These are phyloP conservation scores for Primulina tabacum DNA, from an alignment of 257 asterid species.

Conservation along the genomic window DNA sequence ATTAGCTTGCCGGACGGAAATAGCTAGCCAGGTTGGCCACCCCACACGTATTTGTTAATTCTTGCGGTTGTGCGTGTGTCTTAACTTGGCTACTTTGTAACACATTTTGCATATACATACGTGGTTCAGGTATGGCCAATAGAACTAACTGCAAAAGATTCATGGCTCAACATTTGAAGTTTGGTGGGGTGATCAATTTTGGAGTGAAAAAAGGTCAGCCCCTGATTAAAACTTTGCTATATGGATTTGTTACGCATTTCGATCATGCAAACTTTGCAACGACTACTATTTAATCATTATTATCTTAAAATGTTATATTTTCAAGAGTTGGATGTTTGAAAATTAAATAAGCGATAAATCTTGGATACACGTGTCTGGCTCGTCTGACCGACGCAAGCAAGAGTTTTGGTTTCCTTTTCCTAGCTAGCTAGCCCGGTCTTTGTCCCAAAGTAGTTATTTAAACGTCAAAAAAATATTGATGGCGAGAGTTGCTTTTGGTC, in stretches of 20 bases:
- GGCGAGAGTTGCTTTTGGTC: not conserved
- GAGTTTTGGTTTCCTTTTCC: not conserved
- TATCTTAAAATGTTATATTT: too few species aligned
- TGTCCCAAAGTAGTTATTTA: not conserved
- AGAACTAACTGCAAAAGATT: not conserved
- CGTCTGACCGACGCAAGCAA: not conserved
- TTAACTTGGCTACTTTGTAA: not conserved
- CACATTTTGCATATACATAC: not conserved
- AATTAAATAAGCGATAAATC: not conserved
- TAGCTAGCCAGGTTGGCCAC: constrained; percentile 4
- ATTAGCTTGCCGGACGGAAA: not conserved
- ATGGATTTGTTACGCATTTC: too few species aligned
- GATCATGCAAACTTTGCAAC: too few species aligned
- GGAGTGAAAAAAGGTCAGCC: too few species aligned
- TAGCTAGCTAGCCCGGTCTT: not conserved
- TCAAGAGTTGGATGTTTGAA: not conserved
- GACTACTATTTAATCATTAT: too few species aligned
- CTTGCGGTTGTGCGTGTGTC: not conserved
- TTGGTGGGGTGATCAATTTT: too few species aligned
- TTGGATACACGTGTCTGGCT: not conserved
- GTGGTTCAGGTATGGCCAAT: not conserved
- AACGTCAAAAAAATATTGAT: not conserved
- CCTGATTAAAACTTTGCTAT: too few species aligned
- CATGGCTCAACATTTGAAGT: too few species aligned
- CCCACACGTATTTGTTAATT: not conserved